These are phyloP conservation scores for Leavenworthia alabamica DNA, from an alignment of 345 rosid genomes.

Conservation along the genomic window DNA sequence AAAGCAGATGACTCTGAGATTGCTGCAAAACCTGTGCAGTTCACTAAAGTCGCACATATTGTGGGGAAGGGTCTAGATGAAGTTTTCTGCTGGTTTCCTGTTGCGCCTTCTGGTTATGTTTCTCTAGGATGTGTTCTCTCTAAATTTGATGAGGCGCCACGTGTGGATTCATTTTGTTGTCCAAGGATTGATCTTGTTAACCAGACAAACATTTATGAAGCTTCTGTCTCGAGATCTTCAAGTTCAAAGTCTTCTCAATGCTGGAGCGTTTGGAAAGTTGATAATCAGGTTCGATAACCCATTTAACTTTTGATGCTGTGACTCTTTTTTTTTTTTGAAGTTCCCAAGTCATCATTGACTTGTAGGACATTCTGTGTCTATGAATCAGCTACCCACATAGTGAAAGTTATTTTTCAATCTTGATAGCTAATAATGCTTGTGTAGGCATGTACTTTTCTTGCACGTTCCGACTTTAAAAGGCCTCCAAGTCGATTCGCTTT, in stretches of 20 bases:
- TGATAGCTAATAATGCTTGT: constrained; percentile 23
- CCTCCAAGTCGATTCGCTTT: constrained; percentile 78
- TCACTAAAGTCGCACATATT: constrained; percentile 78
- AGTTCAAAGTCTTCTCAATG: too few species aligned
- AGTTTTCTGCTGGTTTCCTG: too few species aligned
- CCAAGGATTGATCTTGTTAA: too few species aligned
- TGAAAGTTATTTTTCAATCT: constrained; percentile 15
- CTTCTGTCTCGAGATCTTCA: too few species aligned
- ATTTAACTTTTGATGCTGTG: constrained; percentile 4
- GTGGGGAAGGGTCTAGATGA: constrained; percentile 77
- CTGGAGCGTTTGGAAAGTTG: constrained; percentile 99
- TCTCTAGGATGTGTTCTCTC: too few species aligned
- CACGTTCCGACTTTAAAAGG: constrained; percentile 74
- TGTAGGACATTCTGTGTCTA: too few species aligned
- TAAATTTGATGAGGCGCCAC: too few species aligned
- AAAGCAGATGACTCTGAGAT: constrained; percentile 69
- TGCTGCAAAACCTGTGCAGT: constrained; percentile 85
- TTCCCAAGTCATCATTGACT: background rate
- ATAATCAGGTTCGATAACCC: constrained; percentile 75
- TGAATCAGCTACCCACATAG: too few species aligned
- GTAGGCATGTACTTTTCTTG: too few species aligned
- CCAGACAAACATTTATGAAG: too few species aligned
- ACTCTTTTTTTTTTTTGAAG: constrained; percentile 7
- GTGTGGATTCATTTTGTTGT: too few species aligned
- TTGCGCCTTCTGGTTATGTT: too few species aligned